Percentiles rank a stretch among this genome's conserved stretches.
These are phyloP conservation scores for Sergeia podlipaevii DNA, from an alignment of 208 protist genomes.

Conservation along the genomic window DNA sequence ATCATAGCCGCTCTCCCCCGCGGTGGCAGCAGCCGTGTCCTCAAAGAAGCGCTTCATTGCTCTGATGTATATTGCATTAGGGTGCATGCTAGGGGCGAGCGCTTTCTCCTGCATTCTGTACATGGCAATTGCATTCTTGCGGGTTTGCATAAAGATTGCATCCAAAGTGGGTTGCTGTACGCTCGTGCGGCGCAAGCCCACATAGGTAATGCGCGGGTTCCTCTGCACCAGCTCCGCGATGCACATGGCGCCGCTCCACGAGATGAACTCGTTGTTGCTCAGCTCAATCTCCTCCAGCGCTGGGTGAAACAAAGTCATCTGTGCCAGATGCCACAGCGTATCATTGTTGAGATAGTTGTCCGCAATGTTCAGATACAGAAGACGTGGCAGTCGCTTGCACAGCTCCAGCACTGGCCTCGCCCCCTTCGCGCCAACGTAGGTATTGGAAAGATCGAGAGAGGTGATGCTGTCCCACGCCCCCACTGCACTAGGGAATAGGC, in stretches of 20 bases:
- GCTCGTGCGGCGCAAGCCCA: slow-evolving; percentile 36
- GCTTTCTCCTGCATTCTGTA: too few species aligned
- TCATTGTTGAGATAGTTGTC: slow-evolving; percentile 79
- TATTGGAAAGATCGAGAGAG: slow-evolving; percentile 46
- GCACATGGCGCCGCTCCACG: slow-evolving; percentile 79
- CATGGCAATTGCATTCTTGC: slow-evolving; percentile 42
- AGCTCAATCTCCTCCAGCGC: slow-evolving; percentile 53
- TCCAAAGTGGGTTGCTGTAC: slow-evolving; percentile 28
- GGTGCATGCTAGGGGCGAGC: slow-evolving; percentile 53
- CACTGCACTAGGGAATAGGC: slow-evolving; percentile 35
- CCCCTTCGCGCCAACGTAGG: slow-evolving; percentile 66
- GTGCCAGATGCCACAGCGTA: slow-evolving; percentile 45
- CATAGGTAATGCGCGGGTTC: slow-evolving; percentile 52
- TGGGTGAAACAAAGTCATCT: slow-evolving; percentile 57
- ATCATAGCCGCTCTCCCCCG: slow-evolving; percentile 6
- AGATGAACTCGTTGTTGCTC: slow-evolving; percentile 57
- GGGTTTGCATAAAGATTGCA: slow-evolving; percentile 45
- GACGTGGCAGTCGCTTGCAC: slow-evolving; percentile 46
- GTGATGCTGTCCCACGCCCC: slow-evolving; percentile 40
- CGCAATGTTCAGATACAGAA: slow-evolving; percentile 37
- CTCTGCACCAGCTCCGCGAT: slow-evolving; percentile 40
- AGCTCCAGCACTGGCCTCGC: slow-evolving; percentile 40
- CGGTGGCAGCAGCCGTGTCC: neutral
- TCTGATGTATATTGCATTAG: slow-evolving; percentile 53
- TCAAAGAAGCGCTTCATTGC: slow-evolving; percentile 63